A percentile compares a stretch with the other conserved stretches of the same genome.
These are phyloP conservation scores for Dactylonectria macrodidyma DNA, from an alignment of 2,329 filamentous ascomycete species.

Conservation along the genomic window DNA sequence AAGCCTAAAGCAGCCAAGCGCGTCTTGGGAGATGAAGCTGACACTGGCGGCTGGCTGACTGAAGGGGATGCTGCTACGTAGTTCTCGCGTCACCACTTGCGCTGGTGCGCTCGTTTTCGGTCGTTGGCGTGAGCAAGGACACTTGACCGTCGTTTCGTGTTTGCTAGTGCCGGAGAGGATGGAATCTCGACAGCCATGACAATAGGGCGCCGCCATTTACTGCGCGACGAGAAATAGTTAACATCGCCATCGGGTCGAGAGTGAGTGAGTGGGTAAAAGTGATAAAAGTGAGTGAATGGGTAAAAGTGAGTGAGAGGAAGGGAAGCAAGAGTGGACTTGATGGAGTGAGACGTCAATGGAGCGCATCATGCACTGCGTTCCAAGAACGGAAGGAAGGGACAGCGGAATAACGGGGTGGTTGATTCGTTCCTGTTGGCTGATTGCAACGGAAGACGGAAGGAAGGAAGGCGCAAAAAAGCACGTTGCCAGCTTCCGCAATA, in stretches of 20 bases:
- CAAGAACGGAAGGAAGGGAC: conserved; percentile 6
- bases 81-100: not conserved
- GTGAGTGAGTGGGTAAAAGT: too few species aligned
- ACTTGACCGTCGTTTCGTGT: not conserved
- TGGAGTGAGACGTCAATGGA: not conserved
- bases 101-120: not conserved
- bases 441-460: conserved; percentile 32
- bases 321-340: not conserved
- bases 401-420: conserved; percentile 12
- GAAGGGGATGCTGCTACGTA: not conserved
- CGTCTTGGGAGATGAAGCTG: not conserved
- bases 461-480: conserved; percentile 31
- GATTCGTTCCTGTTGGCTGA: conserved; percentile 17
- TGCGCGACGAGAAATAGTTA: not conserved
- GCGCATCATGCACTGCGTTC: not conserved
- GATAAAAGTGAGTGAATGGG: too few species aligned
- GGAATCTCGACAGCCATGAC: not conserved
- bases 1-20: not conserved
- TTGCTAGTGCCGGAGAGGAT: not conserved
- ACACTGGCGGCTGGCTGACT: not conserved
- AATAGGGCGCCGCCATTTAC: not conserved
- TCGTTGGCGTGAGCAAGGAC: not conserved
- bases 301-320: too few species aligned
- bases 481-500: conserved; percentile 22
- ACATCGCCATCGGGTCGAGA: not conserved